A percentile compares a stretch with the other conserved stretches of the same genome.
Conservation (phyloP, 768 basidiomycete species). For the Tephrocybe sp. region DNA sequence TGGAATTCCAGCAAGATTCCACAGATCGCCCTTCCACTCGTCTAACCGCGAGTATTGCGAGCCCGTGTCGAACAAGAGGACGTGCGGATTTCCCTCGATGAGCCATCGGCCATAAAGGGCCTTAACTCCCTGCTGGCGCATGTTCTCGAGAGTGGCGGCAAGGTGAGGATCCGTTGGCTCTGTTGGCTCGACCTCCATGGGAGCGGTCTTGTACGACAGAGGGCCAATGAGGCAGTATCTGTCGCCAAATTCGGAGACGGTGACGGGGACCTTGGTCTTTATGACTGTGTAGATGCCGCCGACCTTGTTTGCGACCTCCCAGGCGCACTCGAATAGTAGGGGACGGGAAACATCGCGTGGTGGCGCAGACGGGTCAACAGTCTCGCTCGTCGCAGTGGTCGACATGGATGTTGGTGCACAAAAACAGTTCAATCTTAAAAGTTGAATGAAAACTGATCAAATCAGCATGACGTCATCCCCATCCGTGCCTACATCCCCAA, state of each 20-base stretch:
- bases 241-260: slow-evolving; percentile 93
- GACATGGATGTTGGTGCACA: slow-evolving; percentile 12
- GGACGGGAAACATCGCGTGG: slow-evolving; percentile 78
- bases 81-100: slow-evolving; percentile 94
- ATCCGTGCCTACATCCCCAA: slow-evolving; percentile 2
- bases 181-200: slow-evolving; percentile 96
- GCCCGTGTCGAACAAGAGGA: slow-evolving; percentile 94
- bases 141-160: slow-evolving; percentile 69
- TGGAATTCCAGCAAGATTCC: slow-evolving; percentile 98
- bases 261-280: slow-evolving; percentile 99
- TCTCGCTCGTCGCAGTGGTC: slow-evolving; percentile 25
- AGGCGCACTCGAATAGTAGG: slow-evolving; percentile 91
- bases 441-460: slow-evolving; percentile 2
- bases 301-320: slow-evolving; percentile 99
- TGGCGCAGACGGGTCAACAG: slow-evolving; percentile 25
- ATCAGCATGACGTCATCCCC: slow-evolving; percentile 13
- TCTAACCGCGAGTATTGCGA: slow-evolving; percentile 85
- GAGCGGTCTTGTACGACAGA: slow-evolving; percentile 96
- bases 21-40: slow-evolving; percentile 98
- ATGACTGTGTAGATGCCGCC: slow-evolving; percentile 99
- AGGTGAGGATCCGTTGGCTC: slow-evolving; percentile 85
- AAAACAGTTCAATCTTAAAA: not conserved
- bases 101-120: slow-evolving; percentile 96
- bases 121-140: slow-evolving; percentile 92
- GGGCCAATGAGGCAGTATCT: slow-evolving; percentile 96